A percentile compares a stretch with the other conserved stretches of the same genome.
These are phyloP conservation scores for Lentinus tigrinus DNA, from an alignment of 768 basidiomycete species.

Conservation along the genomic window DNA sequence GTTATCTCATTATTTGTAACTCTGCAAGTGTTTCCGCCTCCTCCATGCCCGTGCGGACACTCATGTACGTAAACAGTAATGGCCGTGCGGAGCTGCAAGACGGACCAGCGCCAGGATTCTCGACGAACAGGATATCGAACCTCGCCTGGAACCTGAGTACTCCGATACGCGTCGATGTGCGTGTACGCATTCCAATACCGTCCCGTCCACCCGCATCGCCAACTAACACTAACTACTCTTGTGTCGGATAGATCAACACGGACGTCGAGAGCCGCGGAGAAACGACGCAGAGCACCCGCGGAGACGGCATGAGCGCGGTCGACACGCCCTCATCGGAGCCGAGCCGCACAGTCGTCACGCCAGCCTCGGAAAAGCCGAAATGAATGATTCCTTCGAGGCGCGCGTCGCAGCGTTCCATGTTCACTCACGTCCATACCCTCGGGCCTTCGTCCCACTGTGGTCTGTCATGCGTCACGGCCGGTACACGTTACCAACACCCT, in stretches of 20 bases:
- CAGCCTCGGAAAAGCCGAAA: neutral
- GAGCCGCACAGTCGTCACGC: neutral
- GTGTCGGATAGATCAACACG: conserved; percentile 7
- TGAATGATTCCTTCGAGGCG: too few relatives aligned
- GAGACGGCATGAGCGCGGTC: conserved; percentile 5
- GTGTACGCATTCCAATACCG: neutral
- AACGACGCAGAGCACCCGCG: conserved; percentile 1
- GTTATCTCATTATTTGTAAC: conserved; percentile 30
- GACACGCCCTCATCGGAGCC: conserved; percentile 5
- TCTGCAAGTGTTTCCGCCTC: conserved; percentile 17
- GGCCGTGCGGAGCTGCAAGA: conserved; percentile 14
- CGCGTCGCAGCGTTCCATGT: too few relatives aligned
- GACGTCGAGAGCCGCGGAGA: conserved; percentile 7
- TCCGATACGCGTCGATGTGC: conserved; percentile 14
- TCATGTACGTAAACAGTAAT: neutral
- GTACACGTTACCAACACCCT: too few relatives aligned
- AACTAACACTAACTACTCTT: neutral
- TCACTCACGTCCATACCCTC: too few relatives aligned
- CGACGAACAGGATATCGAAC: conserved; percentile 7
- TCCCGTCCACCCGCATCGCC: too few relatives aligned
- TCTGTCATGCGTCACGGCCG: too few relatives aligned
- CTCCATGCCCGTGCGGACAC: neutral
- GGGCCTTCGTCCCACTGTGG: too few relatives aligned
- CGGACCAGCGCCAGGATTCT: conserved; percentile 7
- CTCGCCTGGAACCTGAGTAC: conserved; percentile 9